Base-by-base conservation (phyloP, 176 grass and related monocot species). In the Cenchrus purpureus region DNA sequence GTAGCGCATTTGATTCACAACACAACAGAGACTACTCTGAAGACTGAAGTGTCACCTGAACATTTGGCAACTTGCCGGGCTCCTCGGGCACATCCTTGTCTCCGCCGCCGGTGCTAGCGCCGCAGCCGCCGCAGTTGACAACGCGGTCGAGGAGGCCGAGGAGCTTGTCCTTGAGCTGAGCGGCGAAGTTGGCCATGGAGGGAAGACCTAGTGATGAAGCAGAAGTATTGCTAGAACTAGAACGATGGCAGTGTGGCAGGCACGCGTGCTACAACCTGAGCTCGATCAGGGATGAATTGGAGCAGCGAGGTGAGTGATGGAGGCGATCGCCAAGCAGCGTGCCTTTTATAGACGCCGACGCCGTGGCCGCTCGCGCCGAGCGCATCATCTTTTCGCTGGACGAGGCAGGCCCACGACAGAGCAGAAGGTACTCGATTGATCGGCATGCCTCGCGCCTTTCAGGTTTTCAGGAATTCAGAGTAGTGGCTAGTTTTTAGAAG, bases 101-200 rank as follows among this genome's bases (percentile, higher is more conserved):
- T 11, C 2, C 71, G 49, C 70, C 58, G 16, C 34, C 34, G 34
- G 34, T 34, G 34, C 34, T 34, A 3, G 19, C 8, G 16, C 31
- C 63, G 13, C 25, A 0, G 20, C 28, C 16, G 31, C 71, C 16
- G 31, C 17, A 64, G 68, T 62, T 57, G 40, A 49, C 67, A 54
- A 82, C 54, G 9, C 84, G 84, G 13, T 54, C 71, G 68, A 86
- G 43, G 53, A 90, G 64, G 79, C 65, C 43, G 29, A 78, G 76
- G 34, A 83, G 7, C 49, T 70, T 67, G 20, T 71, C 84, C 68
- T 87, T 83, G 52, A 90, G 72, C 71, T 90, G 77, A 20, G 69
- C 6, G 19, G 83, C 68, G 79, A 87, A 81, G 71, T 67, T 59
- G 43, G 78, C 72, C 84, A 86, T 86, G 58, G 71, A 20, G 34